Percentiles rank a stretch among this genome's conserved stretches.
phyloP scores from a whole-genome alignment of 768 basidiomycete species.

The Amanita polypyramis region DNA sequence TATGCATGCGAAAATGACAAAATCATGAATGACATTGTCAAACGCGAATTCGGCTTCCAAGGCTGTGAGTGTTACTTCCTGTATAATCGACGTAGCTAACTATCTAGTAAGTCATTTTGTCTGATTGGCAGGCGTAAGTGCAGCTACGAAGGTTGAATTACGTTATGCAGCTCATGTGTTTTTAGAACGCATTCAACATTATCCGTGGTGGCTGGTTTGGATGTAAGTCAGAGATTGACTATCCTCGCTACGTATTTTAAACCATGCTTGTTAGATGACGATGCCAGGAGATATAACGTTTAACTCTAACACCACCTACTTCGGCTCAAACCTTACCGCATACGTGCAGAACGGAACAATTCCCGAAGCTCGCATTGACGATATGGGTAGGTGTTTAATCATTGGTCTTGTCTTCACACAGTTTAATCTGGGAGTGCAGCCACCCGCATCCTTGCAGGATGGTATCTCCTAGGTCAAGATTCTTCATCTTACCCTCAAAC shows the following conservation, averaged over 20 bases:
- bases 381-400: slow-evolving; percentile 44
- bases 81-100: not conserved
- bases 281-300: slow-evolving; percentile 56
- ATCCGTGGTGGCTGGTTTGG: slow-evolving; percentile 48
- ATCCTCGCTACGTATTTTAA: not conserved
- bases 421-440: slow-evolving; percentile 26
- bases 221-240: slow-evolving; percentile 29
- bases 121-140: slow-evolving; percentile 59
- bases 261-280: slow-evolving; percentile 38
- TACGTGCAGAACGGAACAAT: slow-evolving; percentile 69
- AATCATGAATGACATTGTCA: slow-evolving; percentile 63
- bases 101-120: slow-evolving; percentile 42
- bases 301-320: slow-evolving; percentile 42
- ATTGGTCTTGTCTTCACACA: not conserved
- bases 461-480: slow-evolving; percentile 63
- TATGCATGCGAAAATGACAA: slow-evolving; percentile 72
- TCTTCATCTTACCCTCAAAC: slow-evolving; percentile 44
- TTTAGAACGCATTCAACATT: slow-evolving; percentile 45
- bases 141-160: not conserved
- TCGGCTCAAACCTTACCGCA: slow-evolving; percentile 55
- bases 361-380: slow-evolving; percentile 51
- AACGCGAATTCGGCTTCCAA: slow-evolving; percentile 68
- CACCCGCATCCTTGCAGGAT: slow-evolving; percentile 63
- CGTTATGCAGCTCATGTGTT: not conserved
- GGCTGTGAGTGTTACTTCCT: slow-evolving; percentile 38